These are phyloP conservation scores for Cryptococcus maquisensis DNA, from an alignment of 1,284 basidiomycete species.

Conservation along the genomic window DNA sequence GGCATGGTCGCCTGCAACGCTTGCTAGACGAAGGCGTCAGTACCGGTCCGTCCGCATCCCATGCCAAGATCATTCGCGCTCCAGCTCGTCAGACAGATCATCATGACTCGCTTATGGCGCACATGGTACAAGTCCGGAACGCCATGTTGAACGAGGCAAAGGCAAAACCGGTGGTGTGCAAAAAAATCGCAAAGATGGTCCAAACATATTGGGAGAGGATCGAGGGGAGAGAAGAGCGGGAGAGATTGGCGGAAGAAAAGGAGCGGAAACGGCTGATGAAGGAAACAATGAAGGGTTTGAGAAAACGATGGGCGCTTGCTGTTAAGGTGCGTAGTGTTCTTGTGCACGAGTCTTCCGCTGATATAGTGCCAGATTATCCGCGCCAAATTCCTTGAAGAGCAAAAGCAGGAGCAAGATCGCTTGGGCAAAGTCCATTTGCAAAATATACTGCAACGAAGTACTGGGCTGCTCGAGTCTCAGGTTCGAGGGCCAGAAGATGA, in stretches of 20 bases:
- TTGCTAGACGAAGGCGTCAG: conserved; percentile 50
- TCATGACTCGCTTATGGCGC: conserved; percentile 46
- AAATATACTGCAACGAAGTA: conserved; percentile 84
- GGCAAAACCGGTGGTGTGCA: conserved; percentile 43
- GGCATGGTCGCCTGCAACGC: conserved; percentile 43
- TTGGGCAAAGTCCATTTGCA: conserved; percentile 79
- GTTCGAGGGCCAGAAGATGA: conserved; percentile 57
- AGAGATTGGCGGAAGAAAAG: conserved; percentile 63
- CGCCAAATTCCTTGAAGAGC: conserved; percentile 58
- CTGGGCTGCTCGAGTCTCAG: conserved; percentile 79
- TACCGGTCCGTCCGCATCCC: background rate
- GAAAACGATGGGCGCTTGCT: conserved; percentile 75
- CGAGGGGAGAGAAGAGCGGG: conserved; percentile 60
- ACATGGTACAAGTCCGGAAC: conserved; percentile 47
- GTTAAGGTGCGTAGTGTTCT: conserved; percentile 61
- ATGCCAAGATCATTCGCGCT: conserved; percentile 5
- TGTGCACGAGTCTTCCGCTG: background rate
- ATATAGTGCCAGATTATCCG: conserved; percentile 59
- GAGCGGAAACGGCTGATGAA: conserved; percentile 66
- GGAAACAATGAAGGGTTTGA: conserved; percentile 60
- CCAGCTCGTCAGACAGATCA: conserved; percentile 40
- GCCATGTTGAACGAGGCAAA: conserved; percentile 47
- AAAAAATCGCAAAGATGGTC: conserved; percentile 64
- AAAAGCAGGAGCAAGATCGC: conserved; percentile 62
- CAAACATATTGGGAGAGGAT: conserved; percentile 73